Conservation (phyloP, 2,329 filamentous ascomycete genomes). For the Didymella pinodella region DNA sequence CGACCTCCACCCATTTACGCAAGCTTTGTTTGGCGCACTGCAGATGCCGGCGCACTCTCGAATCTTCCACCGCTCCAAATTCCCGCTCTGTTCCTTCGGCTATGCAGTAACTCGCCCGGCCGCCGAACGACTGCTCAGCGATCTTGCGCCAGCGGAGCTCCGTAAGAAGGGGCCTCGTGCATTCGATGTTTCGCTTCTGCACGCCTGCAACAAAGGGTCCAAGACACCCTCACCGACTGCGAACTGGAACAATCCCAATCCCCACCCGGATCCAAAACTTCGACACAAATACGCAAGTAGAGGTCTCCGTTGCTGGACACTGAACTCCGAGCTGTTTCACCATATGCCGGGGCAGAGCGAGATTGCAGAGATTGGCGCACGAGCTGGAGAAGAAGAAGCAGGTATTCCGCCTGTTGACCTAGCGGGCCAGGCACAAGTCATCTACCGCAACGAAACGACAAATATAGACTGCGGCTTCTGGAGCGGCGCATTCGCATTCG, state of each 20-base stretch:
- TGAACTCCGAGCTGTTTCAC: slow-evolving; percentile 57
- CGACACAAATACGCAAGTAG: slow-evolving; percentile 43
- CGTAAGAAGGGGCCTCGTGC: slow-evolving; percentile 43
- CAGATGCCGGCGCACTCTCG: slow-evolving; percentile 49
- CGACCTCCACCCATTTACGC: slow-evolving; percentile 53
- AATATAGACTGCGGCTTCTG: slow-evolving; percentile 54
- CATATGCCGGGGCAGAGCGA: slow-evolving; percentile 53
- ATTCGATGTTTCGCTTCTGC: slow-evolving; percentile 55
- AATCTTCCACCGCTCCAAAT: slow-evolving; percentile 52
- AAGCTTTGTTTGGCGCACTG: slow-evolving; percentile 47
- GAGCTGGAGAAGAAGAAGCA: slow-evolving; percentile 37
- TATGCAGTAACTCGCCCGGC: slow-evolving; percentile 54
- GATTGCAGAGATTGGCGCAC: slow-evolving; percentile 47
- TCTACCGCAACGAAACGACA: slow-evolving; percentile 45
- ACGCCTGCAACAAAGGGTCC: slow-evolving; percentile 50
- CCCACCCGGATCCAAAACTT: slow-evolving; percentile 29
- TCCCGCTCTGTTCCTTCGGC: slow-evolving; percentile 56
- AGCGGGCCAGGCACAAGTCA: slow-evolving; percentile 43
- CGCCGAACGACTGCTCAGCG: slow-evolving; percentile 50
- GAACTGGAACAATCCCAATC: slow-evolving; percentile 30
- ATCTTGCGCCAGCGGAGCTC: slow-evolving; percentile 49
- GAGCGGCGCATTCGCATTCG: slow-evolving; percentile 49
- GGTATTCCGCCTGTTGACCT: slow-evolving; percentile 48
- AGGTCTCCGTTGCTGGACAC: slow-evolving; percentile 54
- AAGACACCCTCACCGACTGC: slow-evolving; percentile 42